Conservation (phyloP, 2,329 filamentous ascomycete genomes). For the Aspergillus oerlinghausenensis region DNA sequence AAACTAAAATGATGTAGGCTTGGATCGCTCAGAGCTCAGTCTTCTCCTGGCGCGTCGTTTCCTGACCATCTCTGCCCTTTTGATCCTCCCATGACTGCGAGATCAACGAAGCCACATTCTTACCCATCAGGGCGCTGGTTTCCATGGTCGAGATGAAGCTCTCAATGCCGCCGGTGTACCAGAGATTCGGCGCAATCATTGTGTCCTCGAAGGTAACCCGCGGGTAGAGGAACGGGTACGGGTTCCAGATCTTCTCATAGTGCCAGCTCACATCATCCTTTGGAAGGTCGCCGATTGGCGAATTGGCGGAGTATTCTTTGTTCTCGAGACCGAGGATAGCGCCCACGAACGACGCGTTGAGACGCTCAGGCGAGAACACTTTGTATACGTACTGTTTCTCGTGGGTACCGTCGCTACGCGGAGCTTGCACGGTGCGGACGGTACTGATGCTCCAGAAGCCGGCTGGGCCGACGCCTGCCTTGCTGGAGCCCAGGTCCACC, state of each 20-base stretch:
- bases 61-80: background rate
- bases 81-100: constrained; percentile 47
- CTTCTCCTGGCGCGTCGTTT: background rate
- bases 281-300: constrained; percentile 31
- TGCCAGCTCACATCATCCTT: constrained; percentile 64
- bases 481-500: constrained; percentile 34
- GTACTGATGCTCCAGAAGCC: constrained; percentile 85
- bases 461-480: constrained; percentile 62
- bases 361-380: constrained; percentile 56
- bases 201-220: constrained; percentile 83
- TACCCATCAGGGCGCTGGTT: constrained; percentile 84
- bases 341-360: constrained; percentile 46
- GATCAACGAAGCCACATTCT: constrained; percentile 55
- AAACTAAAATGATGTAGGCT: background rate
- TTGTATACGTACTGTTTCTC: constrained; percentile 59
- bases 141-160: constrained; percentile 98
- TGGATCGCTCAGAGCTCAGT: background rate
- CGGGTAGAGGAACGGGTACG: constrained; percentile 81
- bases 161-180: constrained; percentile 70
- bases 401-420: constrained; percentile 24
- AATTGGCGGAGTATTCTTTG: constrained; percentile 16
- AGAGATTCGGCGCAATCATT: constrained; percentile 50
- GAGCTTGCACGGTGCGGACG: constrained; percentile 60
- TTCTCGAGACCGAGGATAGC: constrained; percentile 45
- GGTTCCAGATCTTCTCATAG: constrained; percentile 71